Evolutionary conservation across 75 land plant species (phyloP).

Genomic region (Gnetum montanum): DNA sequence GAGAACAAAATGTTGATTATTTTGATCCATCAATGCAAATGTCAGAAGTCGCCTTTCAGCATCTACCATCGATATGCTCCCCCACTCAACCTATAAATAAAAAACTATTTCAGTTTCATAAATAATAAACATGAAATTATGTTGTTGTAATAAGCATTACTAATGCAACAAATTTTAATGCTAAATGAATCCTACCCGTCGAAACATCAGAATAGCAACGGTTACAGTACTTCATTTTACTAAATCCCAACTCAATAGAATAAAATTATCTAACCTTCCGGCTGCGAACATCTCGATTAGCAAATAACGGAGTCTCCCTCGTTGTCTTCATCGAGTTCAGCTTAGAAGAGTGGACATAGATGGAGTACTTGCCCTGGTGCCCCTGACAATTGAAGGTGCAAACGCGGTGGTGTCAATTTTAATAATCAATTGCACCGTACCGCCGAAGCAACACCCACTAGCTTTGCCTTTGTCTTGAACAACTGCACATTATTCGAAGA

Average conservation of each 20-base stretch:
- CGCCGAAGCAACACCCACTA: slow-evolving; percentile 7
- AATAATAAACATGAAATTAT: too few species aligned
- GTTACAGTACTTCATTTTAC: too few species aligned
- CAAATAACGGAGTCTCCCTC: slow-evolving; percentile 43
- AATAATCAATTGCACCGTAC: slow-evolving; percentile 5
- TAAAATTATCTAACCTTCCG: slow-evolving; percentile 60
- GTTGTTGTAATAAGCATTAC: too few species aligned
- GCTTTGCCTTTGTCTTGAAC: slow-evolving; percentile 7
- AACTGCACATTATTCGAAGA: slow-evolving; percentile 12
- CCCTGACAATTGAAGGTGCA: slow-evolving; percentile 52
- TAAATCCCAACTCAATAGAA: too few species aligned
- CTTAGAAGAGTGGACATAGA: slow-evolving; percentile 88
- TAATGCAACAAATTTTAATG: too few species aligned
- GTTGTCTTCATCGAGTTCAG: slow-evolving; percentile 37
- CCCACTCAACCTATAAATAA: slow-evolving; percentile 69
- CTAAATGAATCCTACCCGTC: too few species aligned
- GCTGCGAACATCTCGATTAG: slow-evolving; percentile 51
- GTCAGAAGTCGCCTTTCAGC: slow-evolving; percentile 87
- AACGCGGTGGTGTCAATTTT: slow-evolving; percentile 10
- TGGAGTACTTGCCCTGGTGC: slow-evolving; percentile 66
- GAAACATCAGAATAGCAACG: too few species aligned
- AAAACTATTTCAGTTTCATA: background rate
- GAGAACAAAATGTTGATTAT: slow-evolving; percentile 80
- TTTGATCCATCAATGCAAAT: slow-evolving; percentile 65
- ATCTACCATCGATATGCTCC: slow-evolving; percentile 84